Percentiles rank a stretch among this genome's conserved stretches.
Evolutionary conservation across 2,329 filamentous ascomycete genomes (phyloP).

Genomic region (Raffaelea ambrosiae): DNA sequence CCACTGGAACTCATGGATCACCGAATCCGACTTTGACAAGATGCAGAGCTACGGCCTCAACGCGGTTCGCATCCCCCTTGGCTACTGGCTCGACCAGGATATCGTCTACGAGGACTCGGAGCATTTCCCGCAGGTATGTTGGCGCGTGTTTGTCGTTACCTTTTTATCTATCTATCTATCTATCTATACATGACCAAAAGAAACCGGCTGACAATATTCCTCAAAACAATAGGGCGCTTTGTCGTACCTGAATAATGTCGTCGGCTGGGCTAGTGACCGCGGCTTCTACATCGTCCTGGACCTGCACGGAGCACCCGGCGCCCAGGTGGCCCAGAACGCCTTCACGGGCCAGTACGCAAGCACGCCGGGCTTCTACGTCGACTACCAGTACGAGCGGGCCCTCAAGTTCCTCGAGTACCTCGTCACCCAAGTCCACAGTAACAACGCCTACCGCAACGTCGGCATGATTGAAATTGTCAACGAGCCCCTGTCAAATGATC

Average conservation of each 20-base stretch:
- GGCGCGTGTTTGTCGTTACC: too few species aligned
- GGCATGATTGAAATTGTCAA: constrained; percentile 53
- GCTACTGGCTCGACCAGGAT: constrained; percentile 46
- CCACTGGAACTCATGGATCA: constrained; percentile 45
- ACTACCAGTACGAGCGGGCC: constrained; percentile 48
- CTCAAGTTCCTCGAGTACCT: constrained; percentile 48
- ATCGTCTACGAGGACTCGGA: constrained; percentile 37
- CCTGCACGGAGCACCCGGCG: constrained; percentile 41
- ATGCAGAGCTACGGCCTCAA: constrained; percentile 44
- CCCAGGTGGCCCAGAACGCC: constrained; percentile 34
- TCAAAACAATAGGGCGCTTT: constrained; percentile 27
- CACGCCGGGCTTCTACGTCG: constrained; percentile 44
- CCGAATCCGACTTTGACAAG: constrained; percentile 35
- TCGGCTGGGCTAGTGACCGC: constrained; percentile 37
- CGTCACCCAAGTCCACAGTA: constrained; percentile 40
- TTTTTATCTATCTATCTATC: background rate
- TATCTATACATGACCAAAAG: background rate
- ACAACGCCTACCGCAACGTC: constrained; percentile 40
- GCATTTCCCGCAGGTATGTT: constrained; percentile 33
- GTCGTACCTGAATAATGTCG: constrained; percentile 35
- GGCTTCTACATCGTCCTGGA: constrained; percentile 46
- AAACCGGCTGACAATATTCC: background rate
- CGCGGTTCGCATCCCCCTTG: constrained; percentile 44
- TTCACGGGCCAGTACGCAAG: constrained; percentile 33
- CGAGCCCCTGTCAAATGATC: constrained; percentile 37